A percentile compares a stretch with the other conserved stretches of the same genome.
These are phyloP conservation scores for Punctularia strigosozonata DNA, from an alignment of 768 basidiomycete genomes.

Conservation along the genomic window DNA sequence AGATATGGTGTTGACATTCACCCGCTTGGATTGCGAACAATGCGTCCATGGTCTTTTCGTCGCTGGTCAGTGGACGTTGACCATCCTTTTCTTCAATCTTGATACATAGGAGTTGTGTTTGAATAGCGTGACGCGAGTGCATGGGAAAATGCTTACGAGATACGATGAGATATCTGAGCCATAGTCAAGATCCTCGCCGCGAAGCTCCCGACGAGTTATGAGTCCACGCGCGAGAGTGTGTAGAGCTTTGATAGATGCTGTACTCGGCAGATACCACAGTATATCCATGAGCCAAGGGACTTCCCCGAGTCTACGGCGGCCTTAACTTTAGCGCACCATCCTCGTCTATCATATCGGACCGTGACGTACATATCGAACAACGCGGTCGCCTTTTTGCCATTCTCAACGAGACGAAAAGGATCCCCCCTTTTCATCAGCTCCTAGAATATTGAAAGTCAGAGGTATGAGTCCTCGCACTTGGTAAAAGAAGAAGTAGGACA, in stretches of 20 bases:
- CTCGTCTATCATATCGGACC: neutral
- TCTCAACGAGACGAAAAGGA: neutral
- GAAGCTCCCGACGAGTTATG: too few species aligned
- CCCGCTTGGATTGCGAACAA: neutral
- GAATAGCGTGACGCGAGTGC: neutral
- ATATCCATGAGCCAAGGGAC: neutral
- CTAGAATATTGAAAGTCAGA: neutral
- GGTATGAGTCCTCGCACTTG: neutral
- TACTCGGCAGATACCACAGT: neutral
- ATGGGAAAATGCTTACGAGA: neutral
- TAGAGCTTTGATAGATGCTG: too few species aligned
- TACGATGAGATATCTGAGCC: neutral
- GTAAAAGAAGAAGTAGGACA: too few species aligned
- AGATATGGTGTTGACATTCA: neutral
- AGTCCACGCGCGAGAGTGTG: too few species aligned
- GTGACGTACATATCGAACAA: neutral
- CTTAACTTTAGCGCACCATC: neutral
- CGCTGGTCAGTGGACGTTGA: neutral
- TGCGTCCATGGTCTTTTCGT: neutral
- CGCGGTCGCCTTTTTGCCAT: neutral
- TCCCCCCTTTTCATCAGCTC: neutral
- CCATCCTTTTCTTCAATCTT: neutral
- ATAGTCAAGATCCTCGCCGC: neutral
- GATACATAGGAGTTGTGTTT: neutral
- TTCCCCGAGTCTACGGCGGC: neutral